Evolutionary conservation across 805 yeast genomes (phyloP).

Genomic region (Saturnispora gosingensis): DNA sequence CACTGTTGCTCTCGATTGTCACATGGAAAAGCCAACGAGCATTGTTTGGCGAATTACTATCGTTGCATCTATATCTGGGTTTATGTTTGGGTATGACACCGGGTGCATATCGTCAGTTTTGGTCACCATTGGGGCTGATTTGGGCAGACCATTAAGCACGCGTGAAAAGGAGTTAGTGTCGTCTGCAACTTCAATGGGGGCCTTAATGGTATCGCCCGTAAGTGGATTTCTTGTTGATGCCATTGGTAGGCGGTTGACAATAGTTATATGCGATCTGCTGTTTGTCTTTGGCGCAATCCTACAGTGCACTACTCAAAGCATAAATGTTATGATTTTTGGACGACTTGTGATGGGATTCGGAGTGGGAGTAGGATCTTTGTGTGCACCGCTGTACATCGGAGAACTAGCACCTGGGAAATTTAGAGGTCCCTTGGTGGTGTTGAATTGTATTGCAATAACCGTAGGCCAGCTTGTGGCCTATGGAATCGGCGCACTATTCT

Average conservation of each 20-base stretch:
- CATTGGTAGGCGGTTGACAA: conserved; percentile 75
- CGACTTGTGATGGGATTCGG: conserved; percentile 93
- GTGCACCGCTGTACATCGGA: conserved; percentile 84
- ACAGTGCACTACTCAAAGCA: conserved; percentile 70
- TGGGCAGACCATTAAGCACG: conserved; percentile 51
- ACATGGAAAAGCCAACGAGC: conserved; percentile 40
- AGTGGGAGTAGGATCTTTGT: conserved; percentile 88
- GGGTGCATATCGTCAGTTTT: conserved; percentile 93
- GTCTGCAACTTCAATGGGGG: conserved; percentile 91
- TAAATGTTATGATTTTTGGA: conserved; percentile 89
- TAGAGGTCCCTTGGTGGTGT: conserved; percentile 83
- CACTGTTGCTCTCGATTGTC: not conserved
- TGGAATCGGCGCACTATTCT: conserved; percentile 83
- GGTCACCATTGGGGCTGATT: conserved; percentile 66
- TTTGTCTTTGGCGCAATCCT: conserved; percentile 78
- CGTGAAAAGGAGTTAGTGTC: conserved; percentile 87
- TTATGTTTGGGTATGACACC: conserved; percentile 96
- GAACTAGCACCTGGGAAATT: conserved; percentile 89
- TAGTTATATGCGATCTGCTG: conserved; percentile 72
- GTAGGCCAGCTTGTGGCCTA: conserved; percentile 94
- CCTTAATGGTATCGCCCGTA: conserved; percentile 62
- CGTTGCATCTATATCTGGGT: conserved; percentile 84
- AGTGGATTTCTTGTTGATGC: conserved; percentile 81
- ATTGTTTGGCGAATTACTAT: conserved; percentile 61
- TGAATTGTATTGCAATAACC: conserved; percentile 83